Conservation (phyloP, 1,139 yeast genomes). For the Entelexis paramagnoliae region DNA sequence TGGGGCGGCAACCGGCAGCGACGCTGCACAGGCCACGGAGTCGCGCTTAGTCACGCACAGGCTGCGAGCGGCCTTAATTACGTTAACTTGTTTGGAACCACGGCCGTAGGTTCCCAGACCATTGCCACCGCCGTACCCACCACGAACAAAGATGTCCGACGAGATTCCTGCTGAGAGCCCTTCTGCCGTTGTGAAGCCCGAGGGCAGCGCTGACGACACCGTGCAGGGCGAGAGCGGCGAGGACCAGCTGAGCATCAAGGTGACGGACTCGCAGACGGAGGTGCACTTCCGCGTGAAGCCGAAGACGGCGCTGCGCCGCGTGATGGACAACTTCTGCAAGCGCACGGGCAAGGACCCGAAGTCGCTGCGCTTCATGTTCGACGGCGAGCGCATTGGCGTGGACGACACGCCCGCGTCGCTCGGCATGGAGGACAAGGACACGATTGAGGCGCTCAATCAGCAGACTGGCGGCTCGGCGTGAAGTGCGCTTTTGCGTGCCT, state of each 20-base stretch:
- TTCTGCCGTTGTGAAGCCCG: slow-evolving; percentile 9
- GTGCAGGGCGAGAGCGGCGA: slow-evolving; percentile 24
- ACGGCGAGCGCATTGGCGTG: slow-evolving; percentile 81
- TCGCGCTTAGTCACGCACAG: background rate
- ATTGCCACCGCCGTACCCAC: background rate
- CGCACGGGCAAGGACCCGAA: slow-evolving; percentile 86
- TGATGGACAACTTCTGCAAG: slow-evolving; percentile 97
- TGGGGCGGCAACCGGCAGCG: no score
- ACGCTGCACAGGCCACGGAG: no score
- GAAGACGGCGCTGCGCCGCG: slow-evolving; percentile 82
- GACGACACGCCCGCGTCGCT: slow-evolving; percentile 86
- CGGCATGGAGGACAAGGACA: slow-evolving; percentile 90
- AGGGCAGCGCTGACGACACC: slow-evolving; percentile 19
- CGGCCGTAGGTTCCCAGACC: background rate
- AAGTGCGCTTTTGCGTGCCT: background rate
- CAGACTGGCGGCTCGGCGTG: slow-evolving; percentile 36
- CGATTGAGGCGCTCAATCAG: slow-evolving; percentile 96
- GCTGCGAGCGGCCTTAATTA: background rate
- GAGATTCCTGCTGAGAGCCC: background rate
- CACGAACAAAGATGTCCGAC: background rate
- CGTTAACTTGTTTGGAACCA: background rate
- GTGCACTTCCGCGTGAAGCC: slow-evolving; percentile 92
- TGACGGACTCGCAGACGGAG: slow-evolving; percentile 86
- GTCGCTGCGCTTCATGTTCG: slow-evolving; percentile 79
- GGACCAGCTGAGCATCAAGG: slow-evolving; percentile 78